These are phyloP conservation scores for Batkoa obscura DNA, from an alignment of 371 early-diverging fungal species.

Conservation along the genomic window DNA sequence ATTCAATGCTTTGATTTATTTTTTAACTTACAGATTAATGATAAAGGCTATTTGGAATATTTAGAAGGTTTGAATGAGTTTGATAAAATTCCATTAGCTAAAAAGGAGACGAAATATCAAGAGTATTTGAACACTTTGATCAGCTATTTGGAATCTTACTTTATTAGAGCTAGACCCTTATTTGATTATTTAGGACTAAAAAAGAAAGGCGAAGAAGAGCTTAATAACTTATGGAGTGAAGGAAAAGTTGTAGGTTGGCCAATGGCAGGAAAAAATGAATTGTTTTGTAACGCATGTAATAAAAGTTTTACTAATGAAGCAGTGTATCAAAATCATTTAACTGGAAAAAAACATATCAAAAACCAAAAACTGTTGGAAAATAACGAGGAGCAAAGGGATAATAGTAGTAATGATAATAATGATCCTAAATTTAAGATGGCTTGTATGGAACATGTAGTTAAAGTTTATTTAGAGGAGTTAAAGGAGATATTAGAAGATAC, in stretches of 20 bases:
- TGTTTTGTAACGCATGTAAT: conserved; percentile 69
- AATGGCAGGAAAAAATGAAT: conserved; percentile 16
- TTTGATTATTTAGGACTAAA: conserved; percentile 36
- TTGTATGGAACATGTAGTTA: conserved; percentile 38
- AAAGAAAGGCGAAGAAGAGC: conserved; percentile 22
- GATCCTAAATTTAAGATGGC: conserved; percentile 35
- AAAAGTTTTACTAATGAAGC: conserved; percentile 70
- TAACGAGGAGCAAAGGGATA: conserved; percentile 11
- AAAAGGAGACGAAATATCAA: conserved; percentile 41
- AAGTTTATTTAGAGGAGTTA: conserved; percentile 35
- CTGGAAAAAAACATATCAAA: conserved; percentile 52
- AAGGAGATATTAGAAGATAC: conserved; percentile 51
- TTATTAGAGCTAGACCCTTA: conserved; percentile 58
- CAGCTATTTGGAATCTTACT: conserved; percentile 55
- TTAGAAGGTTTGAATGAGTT: conserved; percentile 49
- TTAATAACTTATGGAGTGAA: conserved; percentile 37
- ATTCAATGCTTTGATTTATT: conserved; percentile 14
- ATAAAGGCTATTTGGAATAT: conserved; percentile 61
- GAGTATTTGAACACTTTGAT: conserved; percentile 42
- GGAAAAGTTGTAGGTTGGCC: conserved; percentile 45
- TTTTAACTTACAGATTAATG: conserved; percentile 50
- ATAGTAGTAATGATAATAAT: conserved; percentile 6
- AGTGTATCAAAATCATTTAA: conserved; percentile 69
- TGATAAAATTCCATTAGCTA: conserved; percentile 29
- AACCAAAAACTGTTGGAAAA: conserved; percentile 11